Base-by-base conservation (phyloP, 306 rosid genomes). In the Coriaria nepalensis region DNA sequence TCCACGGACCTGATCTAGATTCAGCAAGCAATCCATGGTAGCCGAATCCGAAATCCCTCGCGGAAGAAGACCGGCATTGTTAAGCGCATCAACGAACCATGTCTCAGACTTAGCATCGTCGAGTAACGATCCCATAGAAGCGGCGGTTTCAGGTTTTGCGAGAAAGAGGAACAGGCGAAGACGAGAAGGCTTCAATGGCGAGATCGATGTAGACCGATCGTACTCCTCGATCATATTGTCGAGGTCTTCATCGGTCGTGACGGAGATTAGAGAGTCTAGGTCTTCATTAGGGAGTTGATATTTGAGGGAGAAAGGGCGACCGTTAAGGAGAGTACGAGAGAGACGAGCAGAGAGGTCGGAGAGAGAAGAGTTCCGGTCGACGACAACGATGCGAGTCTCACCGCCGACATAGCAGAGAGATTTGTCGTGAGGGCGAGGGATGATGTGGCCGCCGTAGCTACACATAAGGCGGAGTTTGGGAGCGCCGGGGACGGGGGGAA, bases 381-480 rank as follows among this genome's bases (percentile, higher is more conserved):
- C 77, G 8, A 82, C 87, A 9, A 92, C 73, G 6, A 92, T 92
- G 13, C 94, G 79, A 0, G 98, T 92, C 35, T 92, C 96, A 0
- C 98, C 96, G 14, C 96, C 94, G n/a, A 85, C 74, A 29, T 85
- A 92, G 68, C 87, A 75, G 45, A 92, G 94, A 4, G 94, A 63
- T 57, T 82, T 92, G 60, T 92, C 94, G 4, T 82, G 96, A 0
- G 98, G 98, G 2, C 96, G 98, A 0, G 98, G 96, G 68, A 92
- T 76, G 66, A 92, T 85, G 58, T 82, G 98, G 47, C 98, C 98
- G 5, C 98, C 98, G 29, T 77, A 92, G 73, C 98, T 85, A 64
- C 98, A 85, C 98, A 92, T 92, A 4, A 92, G 72, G 10, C 94
- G 96, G 41, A 92, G 83, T 72, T 79, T 92, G 47, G n/a, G n/a